phyloP scores from a whole-genome alignment of 23 red algal genomes.

The Porphyridium purpureum region DNA sequence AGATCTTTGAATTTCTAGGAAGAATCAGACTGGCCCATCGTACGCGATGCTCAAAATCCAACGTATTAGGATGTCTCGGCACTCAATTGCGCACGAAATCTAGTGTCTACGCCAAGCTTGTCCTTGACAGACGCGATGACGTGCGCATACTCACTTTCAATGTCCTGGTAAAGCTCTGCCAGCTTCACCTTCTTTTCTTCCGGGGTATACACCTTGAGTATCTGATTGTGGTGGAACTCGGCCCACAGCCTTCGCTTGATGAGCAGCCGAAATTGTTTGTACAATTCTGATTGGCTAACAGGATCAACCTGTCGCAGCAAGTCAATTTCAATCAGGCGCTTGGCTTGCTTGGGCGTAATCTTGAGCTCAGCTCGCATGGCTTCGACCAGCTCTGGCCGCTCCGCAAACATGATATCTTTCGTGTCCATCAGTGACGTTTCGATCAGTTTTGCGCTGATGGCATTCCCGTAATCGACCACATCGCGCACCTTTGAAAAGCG shows the following conservation, averaged over 20 bases:
- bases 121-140: too few relatives aligned
- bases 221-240: slow-evolving; percentile 22
- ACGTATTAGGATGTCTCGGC: too few relatives aligned
- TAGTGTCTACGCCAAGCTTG: too few relatives aligned
- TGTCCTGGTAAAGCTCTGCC: slow-evolving; percentile 34
- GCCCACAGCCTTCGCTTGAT: slow-evolving; percentile 47
- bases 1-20: too few relatives aligned
- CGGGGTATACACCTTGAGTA: slow-evolving; percentile 14
- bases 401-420: slow-evolving; percentile 1
- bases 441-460: too few relatives aligned
- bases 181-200: slow-evolving; percentile 41
- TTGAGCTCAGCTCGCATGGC: slow-evolving; percentile 12
- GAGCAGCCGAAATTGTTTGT: slow-evolving; percentile 29
- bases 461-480: slow-evolving; percentile 12
- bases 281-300: slow-evolving; percentile 15
- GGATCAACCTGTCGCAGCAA: slow-evolving; percentile 17
- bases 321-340: slow-evolving; percentile 34
- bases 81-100: too few relatives aligned
- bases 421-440: slow-evolving; percentile 7
- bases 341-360: slow-evolving; percentile 26
- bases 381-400: slow-evolving; percentile 8
- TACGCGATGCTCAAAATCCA: too few relatives aligned
- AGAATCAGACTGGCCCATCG: too few relatives aligned
- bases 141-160: slow-evolving; percentile 16
- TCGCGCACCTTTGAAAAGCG: slow-evolving; percentile 26